These are phyloP conservation scores for Prosopis cineraria DNA, from an alignment of 306 rosid genomes.

Conservation along the genomic window DNA sequence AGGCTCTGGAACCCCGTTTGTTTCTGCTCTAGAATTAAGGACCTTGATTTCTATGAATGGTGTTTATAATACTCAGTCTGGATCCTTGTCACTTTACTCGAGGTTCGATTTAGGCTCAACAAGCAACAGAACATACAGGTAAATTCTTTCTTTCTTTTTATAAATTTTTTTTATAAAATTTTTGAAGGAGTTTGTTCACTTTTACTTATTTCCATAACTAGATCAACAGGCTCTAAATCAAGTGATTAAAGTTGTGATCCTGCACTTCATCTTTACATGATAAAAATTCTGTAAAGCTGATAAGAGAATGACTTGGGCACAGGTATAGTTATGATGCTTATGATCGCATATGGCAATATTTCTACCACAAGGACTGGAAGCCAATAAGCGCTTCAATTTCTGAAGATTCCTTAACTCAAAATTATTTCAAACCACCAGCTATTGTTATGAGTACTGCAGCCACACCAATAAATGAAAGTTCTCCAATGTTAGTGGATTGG, in stretches of 20 bases:
- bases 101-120: conserved; percentile 40
- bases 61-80: conserved; percentile 23
- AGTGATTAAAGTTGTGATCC: too few species aligned
- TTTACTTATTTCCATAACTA: too few species aligned
- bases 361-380: not conserved
- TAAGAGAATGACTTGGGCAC: not conserved
- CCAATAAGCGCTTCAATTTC: not conserved
- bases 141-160: not conserved
- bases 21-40: conserved; percentile 50
- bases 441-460: conserved; percentile 35
- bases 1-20: conserved; percentile 48
- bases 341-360: conserved; percentile 31
- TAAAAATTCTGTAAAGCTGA: not conserved
- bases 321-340: conserved; percentile 39
- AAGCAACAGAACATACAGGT: not conserved
- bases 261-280: not conserved
- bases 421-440: conserved; percentile 9
- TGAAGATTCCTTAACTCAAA: not conserved
- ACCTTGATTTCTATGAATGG: conserved; percentile 8
- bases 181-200: too few species aligned
- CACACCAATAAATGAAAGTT: conserved; percentile 24
- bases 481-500: not conserved
- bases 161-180: too few species aligned
- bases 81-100: not conserved
- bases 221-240: too few species aligned